These are phyloP conservation scores for Marasmius oreades DNA, from an alignment of 1,284 basidiomycete species.

Conservation along the genomic window DNA sequence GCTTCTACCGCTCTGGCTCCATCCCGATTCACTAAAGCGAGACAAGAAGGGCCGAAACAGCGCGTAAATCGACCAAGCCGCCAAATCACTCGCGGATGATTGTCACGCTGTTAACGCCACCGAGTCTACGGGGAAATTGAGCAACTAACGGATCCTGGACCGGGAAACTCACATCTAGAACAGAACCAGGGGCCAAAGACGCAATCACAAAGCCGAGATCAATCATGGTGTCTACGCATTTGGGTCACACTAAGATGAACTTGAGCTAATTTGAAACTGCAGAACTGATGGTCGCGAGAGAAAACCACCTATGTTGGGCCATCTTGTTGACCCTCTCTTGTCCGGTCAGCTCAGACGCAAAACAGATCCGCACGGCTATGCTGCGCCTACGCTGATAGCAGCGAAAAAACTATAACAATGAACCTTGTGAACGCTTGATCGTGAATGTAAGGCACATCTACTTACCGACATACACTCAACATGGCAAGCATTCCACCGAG, in stretches of 20 bases:
- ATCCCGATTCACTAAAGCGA: conserved; percentile 87
- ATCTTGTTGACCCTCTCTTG: conserved; percentile 73
- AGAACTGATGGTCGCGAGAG: conserved; percentile 74
- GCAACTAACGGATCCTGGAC: neutral
- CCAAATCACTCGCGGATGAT: conserved; percentile 86
- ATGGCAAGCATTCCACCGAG: conserved; percentile 71
- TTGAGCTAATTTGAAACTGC: conserved; percentile 2
- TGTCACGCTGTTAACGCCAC: conserved; percentile 42
- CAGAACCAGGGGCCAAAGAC: conserved; percentile 76
- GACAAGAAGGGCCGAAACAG: conserved; percentile 77
- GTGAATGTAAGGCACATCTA: conserved; percentile 3
- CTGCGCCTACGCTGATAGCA: conserved; percentile 83
- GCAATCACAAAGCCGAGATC: conserved; percentile 85
- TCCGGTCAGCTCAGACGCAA: conserved; percentile 88
- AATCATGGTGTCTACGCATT: conserved; percentile 74
- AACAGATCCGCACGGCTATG: conserved; percentile 92
- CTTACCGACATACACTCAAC: conserved; percentile 76
- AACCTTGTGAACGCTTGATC: neutral
- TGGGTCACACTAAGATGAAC: conserved; percentile 11
- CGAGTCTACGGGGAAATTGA: neutral
- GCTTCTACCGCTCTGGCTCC: conserved; percentile 71
- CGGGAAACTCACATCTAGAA: conserved; percentile 71
- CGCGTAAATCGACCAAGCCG: conserved; percentile 83
- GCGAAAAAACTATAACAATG: conserved; percentile 57
- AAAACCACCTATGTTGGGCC: conserved; percentile 83